A percentile compares a stretch with the other conserved stretches of the same genome.
Evolutionary conservation across 2,329 filamentous ascomycete genomes (phyloP).

Genomic region (Fusarium poae): DNA sequence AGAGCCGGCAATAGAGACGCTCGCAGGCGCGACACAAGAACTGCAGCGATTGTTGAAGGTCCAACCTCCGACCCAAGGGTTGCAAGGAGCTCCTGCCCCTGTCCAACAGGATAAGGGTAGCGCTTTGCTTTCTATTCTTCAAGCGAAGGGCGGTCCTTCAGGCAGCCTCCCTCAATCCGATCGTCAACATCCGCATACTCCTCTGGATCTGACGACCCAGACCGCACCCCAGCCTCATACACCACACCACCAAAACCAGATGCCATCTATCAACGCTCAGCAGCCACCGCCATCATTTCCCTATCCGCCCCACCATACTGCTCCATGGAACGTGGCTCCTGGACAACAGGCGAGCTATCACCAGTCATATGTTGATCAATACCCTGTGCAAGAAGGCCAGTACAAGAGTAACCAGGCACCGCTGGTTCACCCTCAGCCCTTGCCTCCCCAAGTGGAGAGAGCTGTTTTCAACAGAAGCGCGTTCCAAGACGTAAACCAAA

Average conservation of each 20-base stretch:
- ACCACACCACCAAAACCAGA: conserved; percentile 67
- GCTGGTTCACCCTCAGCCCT: conserved; percentile 61
- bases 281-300: conserved; percentile 53
- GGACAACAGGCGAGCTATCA: conserved; percentile 31
- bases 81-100: conserved; percentile 53
- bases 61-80: conserved; percentile 65
- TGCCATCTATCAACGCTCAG: conserved; percentile 48
- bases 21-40: conserved; percentile 65
- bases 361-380: conserved; percentile 37
- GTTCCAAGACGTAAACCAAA: conserved; percentile 47
- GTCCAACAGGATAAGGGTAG: conserved; percentile 61
- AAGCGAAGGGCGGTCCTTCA: conserved; percentile 51
- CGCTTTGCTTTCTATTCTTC: conserved; percentile 67
- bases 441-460: conserved; percentile 69
- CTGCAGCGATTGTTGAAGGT: conserved; percentile 68
- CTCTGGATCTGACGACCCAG: conserved; percentile 65
- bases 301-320: conserved; percentile 40
- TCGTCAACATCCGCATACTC: conserved; percentile 60
- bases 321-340: conserved; percentile 34
- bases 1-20: conserved; percentile 59
- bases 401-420: conserved; percentile 46
- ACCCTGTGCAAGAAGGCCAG: conserved; percentile 36
- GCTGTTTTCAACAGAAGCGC: conserved; percentile 60
- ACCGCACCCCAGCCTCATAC: conserved; percentile 67
- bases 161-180: conserved; percentile 33